A percentile compares a stretch with the other conserved stretches of the same genome.
phyloP scores from a whole-genome alignment of 2,329 filamentous ascomycete genomes.

The Phialocephala sp. region DNA sequence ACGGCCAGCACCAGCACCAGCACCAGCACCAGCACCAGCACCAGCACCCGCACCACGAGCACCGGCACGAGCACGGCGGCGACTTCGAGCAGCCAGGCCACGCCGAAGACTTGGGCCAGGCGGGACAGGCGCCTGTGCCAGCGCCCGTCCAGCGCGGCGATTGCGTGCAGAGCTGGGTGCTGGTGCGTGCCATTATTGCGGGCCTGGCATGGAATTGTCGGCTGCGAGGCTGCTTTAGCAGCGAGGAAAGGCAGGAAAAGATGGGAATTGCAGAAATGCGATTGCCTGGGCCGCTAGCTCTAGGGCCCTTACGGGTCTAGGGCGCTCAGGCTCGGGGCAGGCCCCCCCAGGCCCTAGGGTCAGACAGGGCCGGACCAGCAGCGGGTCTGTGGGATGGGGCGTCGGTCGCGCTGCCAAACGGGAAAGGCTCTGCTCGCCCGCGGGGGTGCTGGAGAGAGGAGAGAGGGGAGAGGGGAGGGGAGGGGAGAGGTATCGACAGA shows the following conservation, averaged over 20 bases:
- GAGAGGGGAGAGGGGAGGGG: no score
- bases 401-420: no score
- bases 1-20: no score
- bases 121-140: slow-evolving; percentile 6
- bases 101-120: slow-evolving; percentile 1
- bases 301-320: no score
- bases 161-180: slow-evolving; percentile 6
- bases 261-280: slow-evolving; percentile 27
- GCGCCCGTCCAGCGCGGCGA: not conserved
- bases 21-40: no score
- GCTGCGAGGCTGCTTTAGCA: slow-evolving; percentile 22
- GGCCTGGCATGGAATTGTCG: slow-evolving; percentile 5
- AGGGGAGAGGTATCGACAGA: no score
- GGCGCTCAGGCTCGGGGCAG: no score
- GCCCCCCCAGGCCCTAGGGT: no score
- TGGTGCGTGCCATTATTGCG: not conserved
- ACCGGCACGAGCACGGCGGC: not conserved
- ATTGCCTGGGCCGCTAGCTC: slow-evolving; percentile 18
- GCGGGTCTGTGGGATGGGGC: no score
- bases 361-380: not conserved
- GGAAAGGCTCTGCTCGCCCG: no score
- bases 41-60: no score
- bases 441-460: no score
- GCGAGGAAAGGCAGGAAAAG: not conserved
- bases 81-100: not conserved